Percentiles rank a stretch among this genome's conserved stretches.
Conservation (phyloP, 371 early-diverging fungal genomes). For the Lichtheimia hyalospora region DNA sequence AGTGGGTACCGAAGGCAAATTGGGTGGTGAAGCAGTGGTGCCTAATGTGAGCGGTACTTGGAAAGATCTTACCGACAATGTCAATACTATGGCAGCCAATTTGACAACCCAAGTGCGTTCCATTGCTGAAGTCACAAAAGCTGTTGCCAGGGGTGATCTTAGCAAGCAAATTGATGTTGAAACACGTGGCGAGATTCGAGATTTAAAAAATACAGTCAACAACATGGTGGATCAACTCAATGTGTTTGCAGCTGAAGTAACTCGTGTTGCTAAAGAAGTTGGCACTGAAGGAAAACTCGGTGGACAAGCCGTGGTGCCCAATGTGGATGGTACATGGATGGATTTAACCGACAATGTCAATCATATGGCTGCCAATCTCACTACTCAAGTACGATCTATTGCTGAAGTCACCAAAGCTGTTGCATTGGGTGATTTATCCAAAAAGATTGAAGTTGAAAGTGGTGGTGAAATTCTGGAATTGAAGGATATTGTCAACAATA, state of each 20-base stretch:
- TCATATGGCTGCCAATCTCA: constrained; percentile 52
- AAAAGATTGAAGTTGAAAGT: constrained; percentile 62
- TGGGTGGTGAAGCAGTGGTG: too few species aligned
- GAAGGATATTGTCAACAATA: constrained; percentile 68
- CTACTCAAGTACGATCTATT: constrained; percentile 55
- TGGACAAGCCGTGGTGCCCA: constrained; percentile 37
- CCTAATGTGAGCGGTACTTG: constrained; percentile 46
- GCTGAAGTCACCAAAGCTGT: constrained; percentile 52
- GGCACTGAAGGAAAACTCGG: constrained; percentile 56
- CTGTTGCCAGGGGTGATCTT: constrained; percentile 40
- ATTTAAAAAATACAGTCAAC: constrained; percentile 31
- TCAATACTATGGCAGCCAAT: constrained; percentile 41
- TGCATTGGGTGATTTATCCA: constrained; percentile 54
- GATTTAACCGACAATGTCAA: constrained; percentile 55
- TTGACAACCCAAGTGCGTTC: constrained; percentile 52
- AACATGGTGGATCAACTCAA: constrained; percentile 43
- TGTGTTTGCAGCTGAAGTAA: constrained; percentile 45
- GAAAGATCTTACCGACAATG: constrained; percentile 43
- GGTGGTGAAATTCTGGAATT: constrained; percentile 66
- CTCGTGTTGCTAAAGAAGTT: constrained; percentile 45
- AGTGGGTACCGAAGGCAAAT: too few species aligned
- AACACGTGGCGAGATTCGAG: constrained; percentile 36
- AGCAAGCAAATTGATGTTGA: constrained; percentile 26
- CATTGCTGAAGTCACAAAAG: constrained; percentile 33
- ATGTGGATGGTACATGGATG: constrained; percentile 55